phyloP scores from a whole-genome alignment of 805 yeast species.

The Pichia exigua region DNA sequence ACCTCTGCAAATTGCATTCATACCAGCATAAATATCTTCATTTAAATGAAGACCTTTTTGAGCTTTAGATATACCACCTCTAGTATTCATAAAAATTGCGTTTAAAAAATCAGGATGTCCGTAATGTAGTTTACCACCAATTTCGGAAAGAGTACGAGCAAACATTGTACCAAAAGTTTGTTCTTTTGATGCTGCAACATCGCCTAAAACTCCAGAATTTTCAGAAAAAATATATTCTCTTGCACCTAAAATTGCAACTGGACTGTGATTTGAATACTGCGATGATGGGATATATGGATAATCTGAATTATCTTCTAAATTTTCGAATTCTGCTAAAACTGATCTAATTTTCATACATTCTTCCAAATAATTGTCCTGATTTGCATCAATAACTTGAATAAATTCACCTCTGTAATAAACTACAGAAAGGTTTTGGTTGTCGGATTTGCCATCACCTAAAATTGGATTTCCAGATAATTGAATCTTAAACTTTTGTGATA shows the following conservation, averaged over 20 bases:
- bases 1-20: slow-evolving; percentile 81
- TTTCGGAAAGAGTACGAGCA: slow-evolving; percentile 87
- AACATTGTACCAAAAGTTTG: slow-evolving; percentile 95
- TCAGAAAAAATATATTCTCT: slow-evolving; percentile 93
- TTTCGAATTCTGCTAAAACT: slow-evolving; percentile 81
- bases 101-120: slow-evolving; percentile 96
- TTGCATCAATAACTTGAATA: slow-evolving; percentile 91
- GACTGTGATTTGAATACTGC: slow-evolving; percentile 33
- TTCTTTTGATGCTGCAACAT: slow-evolving; percentile 95
- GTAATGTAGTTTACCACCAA: slow-evolving; percentile 91
- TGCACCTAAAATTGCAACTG: slow-evolving; percentile 92
- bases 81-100: slow-evolving; percentile 84
- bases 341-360: slow-evolving; percentile 89
- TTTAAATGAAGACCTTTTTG: slow-evolving; percentile 89
- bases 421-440: slow-evolving; percentile 84
- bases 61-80: slow-evolving; percentile 94
- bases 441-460: slow-evolving; percentile 93
- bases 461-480: slow-evolving; percentile 89
- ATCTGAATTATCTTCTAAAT: slow-evolving; percentile 44
- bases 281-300: slow-evolving; percentile 52
- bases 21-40: slow-evolving; percentile 95
- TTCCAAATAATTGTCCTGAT: slow-evolving; percentile 91
- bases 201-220: slow-evolving; percentile 86
- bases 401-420: slow-evolving; percentile 91
- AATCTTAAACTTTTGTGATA: slow-evolving; percentile 47